Evolutionary conservation across 2,329 filamentous ascomycete genomes (phyloP).

Genomic region (Calonectria pauciramosa): DNA sequence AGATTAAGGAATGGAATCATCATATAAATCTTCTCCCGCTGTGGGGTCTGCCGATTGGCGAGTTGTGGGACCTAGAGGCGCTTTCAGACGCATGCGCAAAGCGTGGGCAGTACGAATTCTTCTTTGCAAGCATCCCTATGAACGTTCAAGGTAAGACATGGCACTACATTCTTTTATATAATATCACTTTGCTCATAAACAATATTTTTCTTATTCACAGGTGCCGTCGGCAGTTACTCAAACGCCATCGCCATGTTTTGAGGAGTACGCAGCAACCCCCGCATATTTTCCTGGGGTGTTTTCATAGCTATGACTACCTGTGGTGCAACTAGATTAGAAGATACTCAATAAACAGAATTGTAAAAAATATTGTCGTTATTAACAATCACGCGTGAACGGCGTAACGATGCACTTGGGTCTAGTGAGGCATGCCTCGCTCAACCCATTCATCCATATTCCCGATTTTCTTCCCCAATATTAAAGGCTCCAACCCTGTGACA

Average conservation of each 20-base stretch:
- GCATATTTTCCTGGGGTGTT: neutral
- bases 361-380: too few relatives aligned
- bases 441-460: neutral
- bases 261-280: neutral
- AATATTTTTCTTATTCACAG: neutral
- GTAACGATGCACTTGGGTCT: neutral
- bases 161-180: neutral
- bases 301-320: neutral
- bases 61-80: constrained; percentile 6
- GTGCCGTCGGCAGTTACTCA: constrained; percentile 3
- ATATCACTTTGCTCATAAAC: neutral
- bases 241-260: constrained; percentile 13
- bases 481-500: neutral
- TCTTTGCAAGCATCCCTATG: constrained; percentile 7
- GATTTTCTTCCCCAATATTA: neutral
- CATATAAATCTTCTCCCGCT: constrained; percentile 10
- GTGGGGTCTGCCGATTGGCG: constrained; percentile 14
- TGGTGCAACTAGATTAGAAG: too few relatives aligned
- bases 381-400: too few relatives aligned
- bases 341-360: too few relatives aligned
- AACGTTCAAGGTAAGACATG: neutral
- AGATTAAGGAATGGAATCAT: constrained; percentile 21
- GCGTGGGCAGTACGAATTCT: neutral
- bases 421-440: too few relatives aligned
- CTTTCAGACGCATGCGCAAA: neutral